Conservation (phyloP, 1,284 basidiomycete species). For the Ceratobasidium sp. region DNA sequence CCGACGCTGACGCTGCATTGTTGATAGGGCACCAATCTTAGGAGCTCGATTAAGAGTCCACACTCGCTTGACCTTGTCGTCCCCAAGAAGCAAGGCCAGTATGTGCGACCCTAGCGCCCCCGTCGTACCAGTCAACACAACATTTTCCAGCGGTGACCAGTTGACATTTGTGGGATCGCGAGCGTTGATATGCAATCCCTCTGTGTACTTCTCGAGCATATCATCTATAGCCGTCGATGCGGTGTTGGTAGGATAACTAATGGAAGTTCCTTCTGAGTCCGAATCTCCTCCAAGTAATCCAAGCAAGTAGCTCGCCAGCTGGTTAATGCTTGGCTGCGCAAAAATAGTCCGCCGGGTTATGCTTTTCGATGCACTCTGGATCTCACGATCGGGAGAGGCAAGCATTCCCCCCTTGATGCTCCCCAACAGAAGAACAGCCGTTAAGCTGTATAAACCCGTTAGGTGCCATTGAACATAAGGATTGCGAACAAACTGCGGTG, state of each 20-base stretch:
- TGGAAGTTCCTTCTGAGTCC: slow-evolving; percentile 22
- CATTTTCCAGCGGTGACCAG: slow-evolving; percentile 47
- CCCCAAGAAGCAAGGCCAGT: slow-evolving; percentile 53
- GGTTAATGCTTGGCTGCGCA: slow-evolving; percentile 15
- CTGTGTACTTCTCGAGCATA: slow-evolving; percentile 39
- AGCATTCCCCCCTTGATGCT: slow-evolving; percentile 19
- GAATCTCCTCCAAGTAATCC: slow-evolving; percentile 6
- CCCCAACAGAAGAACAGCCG: slow-evolving; percentile 30
- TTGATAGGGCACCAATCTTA: not conserved
- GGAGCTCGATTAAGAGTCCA: slow-evolving; percentile 48
- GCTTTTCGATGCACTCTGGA: not conserved
- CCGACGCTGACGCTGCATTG: slow-evolving; percentile 14
- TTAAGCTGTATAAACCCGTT: slow-evolving; percentile 12
- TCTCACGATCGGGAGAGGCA: not conserved
- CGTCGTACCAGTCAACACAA: slow-evolving; percentile 58
- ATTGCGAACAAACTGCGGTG: not conserved
- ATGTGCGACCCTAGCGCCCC: slow-evolving; percentile 57
- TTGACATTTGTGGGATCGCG: not conserved
- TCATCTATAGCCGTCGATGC: not conserved
- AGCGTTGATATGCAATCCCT: slow-evolving; percentile 12
- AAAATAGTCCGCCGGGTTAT: slow-evolving; percentile 35
- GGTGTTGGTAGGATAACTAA: not conserved
- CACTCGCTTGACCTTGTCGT: slow-evolving; percentile 41
- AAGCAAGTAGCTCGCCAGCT: slow-evolving; percentile 15
- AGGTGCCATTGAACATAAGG: not conserved